A percentile compares a stretch with the other conserved stretches of the same genome.
Conservation (phyloP, 164 flowering plant genomes). For the Protea cynaroides region DNA sequence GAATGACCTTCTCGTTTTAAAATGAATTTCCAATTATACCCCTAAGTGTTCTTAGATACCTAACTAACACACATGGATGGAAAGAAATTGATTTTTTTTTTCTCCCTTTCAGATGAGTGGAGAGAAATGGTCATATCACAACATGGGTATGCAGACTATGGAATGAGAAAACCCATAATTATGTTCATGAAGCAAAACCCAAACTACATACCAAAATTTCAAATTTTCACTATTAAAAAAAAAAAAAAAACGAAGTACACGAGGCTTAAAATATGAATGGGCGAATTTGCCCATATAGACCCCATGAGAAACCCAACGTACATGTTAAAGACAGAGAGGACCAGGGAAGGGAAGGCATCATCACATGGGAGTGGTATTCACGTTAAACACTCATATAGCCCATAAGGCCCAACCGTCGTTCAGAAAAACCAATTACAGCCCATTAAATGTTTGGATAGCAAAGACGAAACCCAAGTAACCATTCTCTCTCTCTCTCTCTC, state of each 20-base stretch:
- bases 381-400: conserved; percentile 50
- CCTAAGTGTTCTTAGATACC: too few relatives aligned
- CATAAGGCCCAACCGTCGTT: conserved; percentile 20
- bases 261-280: neutral
- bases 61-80: too few relatives aligned
- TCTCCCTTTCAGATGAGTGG: too few relatives aligned
- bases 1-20: too few relatives aligned
- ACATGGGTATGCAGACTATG: neutral
- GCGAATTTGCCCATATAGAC: conserved; percentile 11
- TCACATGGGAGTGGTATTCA: conserved; percentile 16
- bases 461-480: too few relatives aligned
- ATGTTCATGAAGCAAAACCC: neutral
- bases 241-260: conserved; percentile 6
- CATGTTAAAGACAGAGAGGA: too few relatives aligned
- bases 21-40: too few relatives aligned
- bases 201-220: neutral
- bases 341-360: neutral
- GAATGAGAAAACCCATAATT: neutral
- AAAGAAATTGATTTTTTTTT: too few relatives aligned
- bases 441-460: too few relatives aligned
- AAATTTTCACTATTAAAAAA: neutral
- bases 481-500: too few relatives aligned
- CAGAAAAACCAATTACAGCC: too few relatives aligned
- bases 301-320: conserved; percentile 1
- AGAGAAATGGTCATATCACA: too few relatives aligned